Evolutionary conservation across 768 basidiomycete genomes (phyloP).

Genomic region (Suillus tomentosus): DNA sequence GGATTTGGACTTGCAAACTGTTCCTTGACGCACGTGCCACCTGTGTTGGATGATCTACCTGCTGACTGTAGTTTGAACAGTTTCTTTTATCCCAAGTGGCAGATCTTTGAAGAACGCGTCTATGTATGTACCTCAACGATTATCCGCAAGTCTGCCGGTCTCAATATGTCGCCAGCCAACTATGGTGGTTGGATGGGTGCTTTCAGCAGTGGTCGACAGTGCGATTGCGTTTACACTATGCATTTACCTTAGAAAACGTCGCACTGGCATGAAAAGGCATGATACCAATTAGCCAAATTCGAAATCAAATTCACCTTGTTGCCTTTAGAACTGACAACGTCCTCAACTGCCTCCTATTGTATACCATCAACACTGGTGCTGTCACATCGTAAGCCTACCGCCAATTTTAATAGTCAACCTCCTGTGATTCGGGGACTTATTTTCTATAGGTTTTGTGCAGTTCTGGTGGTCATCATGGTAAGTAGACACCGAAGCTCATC

Average conservation of each 20-base stretch:
- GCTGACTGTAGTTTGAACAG: conserved; percentile 5
- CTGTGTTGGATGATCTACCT: no score
- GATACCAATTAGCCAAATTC: neutral
- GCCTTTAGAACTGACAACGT: conserved; percentile 18
- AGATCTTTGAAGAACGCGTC: conserved; percentile 6
- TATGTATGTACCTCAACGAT: conserved; percentile 10
- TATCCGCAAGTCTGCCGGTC: neutral
- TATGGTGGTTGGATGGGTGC: conserved; percentile 18
- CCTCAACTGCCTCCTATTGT: conserved; percentile 21
- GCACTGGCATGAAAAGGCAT: conserved; percentile 16
- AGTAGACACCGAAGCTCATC: neutral
- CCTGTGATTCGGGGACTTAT: neutral
- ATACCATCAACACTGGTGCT: conserved; percentile 21
- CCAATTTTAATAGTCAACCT: neutral
- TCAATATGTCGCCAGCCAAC: conserved; percentile 11
- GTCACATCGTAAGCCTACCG: conserved; percentile 17
- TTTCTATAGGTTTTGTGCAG: conserved; percentile 12
- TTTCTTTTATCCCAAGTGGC: conserved; percentile 10
- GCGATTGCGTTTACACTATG: neutral
- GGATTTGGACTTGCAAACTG: conserved; percentile 16
- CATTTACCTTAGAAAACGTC: conserved; percentile 14
- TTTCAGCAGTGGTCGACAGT: neutral
- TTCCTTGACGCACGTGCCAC: conserved; percentile 1
- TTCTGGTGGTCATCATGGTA: conserved; percentile 16
- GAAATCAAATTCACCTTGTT: neutral